These are phyloP conservation scores for Boletus tomentosulus DNA, from an alignment of 768 basidiomycete genomes.

Conservation along the genomic window DNA sequence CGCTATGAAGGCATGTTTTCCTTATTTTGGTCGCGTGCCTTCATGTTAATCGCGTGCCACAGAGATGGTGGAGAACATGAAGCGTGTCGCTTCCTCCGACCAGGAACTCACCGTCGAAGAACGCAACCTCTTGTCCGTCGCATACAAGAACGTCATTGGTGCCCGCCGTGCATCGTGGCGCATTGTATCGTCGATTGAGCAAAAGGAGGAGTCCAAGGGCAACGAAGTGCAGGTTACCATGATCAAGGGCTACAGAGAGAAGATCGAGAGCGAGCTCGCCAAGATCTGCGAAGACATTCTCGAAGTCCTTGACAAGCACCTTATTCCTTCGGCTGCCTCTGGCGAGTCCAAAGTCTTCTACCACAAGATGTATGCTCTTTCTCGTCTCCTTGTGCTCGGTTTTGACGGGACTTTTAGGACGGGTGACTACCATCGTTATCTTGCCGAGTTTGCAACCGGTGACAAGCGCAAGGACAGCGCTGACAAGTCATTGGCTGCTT, in stretches of 20 bases:
- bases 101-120: slow-evolving; percentile 98
- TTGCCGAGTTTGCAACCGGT: slow-evolving; percentile 97
- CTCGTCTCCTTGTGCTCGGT: not conserved
- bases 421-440: slow-evolving; percentile 99
- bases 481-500: slow-evolving; percentile 94
- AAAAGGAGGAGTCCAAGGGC: slow-evolving; percentile 98
- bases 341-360: slow-evolving; percentile 99
- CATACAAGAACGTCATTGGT: slow-evolving; percentile 99
- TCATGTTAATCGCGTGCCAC: slow-evolving; percentile 15
- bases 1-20: slow-evolving; percentile 83
- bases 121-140: slow-evolving; percentile 95
- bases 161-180: slow-evolving; percentile 97
- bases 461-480: slow-evolving; percentile 96
- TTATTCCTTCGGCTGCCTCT: slow-evolving; percentile 93
- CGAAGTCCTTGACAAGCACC: slow-evolving; percentile 94
- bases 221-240: slow-evolving; percentile 93
- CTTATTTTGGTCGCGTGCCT: slow-evolving; percentile 9
- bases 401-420: slow-evolving; percentile 55
- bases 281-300: slow-evolving; percentile 99
- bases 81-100: slow-evolving; percentile 95
- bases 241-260: slow-evolving; percentile 98
- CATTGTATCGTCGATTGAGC: slow-evolving; percentile 97
- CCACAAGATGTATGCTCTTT: slow-evolving; percentile 85
- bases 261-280: slow-evolving; percentile 94
- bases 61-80: slow-evolving; percentile 99